phyloP scores from a whole-genome alignment of 805 yeast species.

The Scheffersomyces amazonensis region DNA sequence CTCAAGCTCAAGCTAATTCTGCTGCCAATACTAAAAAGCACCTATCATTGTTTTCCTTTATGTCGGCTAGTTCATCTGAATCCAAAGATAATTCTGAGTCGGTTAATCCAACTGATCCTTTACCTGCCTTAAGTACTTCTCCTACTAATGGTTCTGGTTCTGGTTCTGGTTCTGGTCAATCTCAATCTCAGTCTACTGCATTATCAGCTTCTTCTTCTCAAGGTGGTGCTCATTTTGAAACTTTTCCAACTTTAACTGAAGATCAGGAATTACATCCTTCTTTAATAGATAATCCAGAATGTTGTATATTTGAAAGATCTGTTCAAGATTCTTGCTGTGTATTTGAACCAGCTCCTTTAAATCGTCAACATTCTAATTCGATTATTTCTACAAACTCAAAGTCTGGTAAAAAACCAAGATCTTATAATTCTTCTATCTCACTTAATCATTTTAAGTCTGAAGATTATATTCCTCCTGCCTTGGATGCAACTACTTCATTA shows the following conservation, averaged over 20 bases:
- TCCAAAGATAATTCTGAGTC: neutral
- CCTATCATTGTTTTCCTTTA: constrained; percentile 17
- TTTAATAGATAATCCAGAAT: constrained; percentile 6
- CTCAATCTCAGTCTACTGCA: too few species aligned
- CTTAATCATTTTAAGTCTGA: constrained; percentile 41
- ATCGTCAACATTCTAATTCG: constrained; percentile 5
- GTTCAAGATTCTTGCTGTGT: constrained; percentile 30
- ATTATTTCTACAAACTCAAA: constrained; percentile 4
- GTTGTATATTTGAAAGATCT: constrained; percentile 39
- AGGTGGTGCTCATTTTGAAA: too few species aligned
- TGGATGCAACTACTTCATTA: constrained; percentile 65
- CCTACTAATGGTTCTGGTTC: neutral
- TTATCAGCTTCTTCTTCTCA: too few species aligned
- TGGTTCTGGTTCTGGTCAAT: neutral
- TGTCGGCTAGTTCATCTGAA: constrained; percentile 6
- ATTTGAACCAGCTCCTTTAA: constrained; percentile 6
- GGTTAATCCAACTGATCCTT: neutral
- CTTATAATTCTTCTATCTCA: constrained; percentile 19
- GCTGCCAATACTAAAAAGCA: constrained; percentile 9
- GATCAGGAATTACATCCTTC: neutral
- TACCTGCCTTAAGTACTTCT: neutral
- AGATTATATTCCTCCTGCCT: constrained; percentile 75
- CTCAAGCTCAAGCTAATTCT: neutral
- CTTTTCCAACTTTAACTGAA: neutral
- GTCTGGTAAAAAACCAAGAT: constrained; percentile 4